A percentile compares a stretch with the other conserved stretches of the same genome.
Evolutionary conservation across 495 filamentous ascomycete species (phyloP).

Genomic region (Neurospora sp.): DNA sequence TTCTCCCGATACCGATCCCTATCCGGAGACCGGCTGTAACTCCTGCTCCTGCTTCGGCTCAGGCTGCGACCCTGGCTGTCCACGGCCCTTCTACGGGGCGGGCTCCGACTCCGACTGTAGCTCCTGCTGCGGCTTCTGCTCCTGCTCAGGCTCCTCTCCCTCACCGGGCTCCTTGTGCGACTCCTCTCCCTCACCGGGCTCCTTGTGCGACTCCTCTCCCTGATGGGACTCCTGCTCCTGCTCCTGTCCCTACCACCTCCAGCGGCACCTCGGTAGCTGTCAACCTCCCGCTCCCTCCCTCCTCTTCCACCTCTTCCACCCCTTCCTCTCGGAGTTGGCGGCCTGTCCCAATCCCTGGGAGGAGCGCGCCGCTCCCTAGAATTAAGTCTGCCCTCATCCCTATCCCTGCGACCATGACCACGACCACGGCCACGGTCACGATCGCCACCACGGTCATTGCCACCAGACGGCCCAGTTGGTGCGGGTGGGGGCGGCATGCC

Average conservation of each 20-base stretch:
- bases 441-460: not conserved
- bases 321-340: not conserved
- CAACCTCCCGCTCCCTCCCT: slow-evolving; percentile 3
- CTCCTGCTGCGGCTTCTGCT: not conserved
- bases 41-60: not conserved
- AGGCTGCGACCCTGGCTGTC: not conserved
- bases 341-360: not conserved
- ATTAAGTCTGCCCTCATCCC: not conserved
- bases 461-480: not conserved
- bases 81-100: not conserved
- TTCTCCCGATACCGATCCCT: not conserved
- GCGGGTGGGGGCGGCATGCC: not conserved
- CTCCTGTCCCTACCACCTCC: not conserved
- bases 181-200: not conserved
- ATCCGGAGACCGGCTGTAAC: not conserved
- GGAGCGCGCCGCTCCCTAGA: not conserved
- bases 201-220: not conserved
- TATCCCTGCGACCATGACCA: not conserved
- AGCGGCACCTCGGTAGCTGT: not conserved
- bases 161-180: not conserved
- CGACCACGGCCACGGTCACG: not conserved
- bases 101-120: not conserved
- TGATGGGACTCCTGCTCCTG: not conserved
- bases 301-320: not conserved
- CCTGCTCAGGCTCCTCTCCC: not conserved